Percentiles rank a stretch among this genome's conserved stretches.
Evolutionary conservation across 306 rosid species (phyloP).

Genomic region (Citrullus amarus): DNA sequence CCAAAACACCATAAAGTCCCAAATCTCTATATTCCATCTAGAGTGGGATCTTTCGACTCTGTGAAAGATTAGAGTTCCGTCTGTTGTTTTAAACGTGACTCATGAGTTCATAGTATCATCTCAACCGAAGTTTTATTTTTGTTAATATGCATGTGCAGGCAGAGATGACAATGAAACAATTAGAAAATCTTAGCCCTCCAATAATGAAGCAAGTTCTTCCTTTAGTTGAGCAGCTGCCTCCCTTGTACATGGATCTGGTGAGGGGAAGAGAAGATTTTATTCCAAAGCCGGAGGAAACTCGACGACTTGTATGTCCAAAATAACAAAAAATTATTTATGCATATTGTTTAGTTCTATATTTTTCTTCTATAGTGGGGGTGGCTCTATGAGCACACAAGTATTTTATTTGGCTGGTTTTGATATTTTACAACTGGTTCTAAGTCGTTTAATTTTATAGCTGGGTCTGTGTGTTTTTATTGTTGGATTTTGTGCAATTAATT

Average conservation of each 20-base stretch:
- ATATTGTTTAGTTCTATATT: not conserved
- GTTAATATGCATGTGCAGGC: conserved; percentile 51
- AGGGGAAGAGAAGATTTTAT: conserved; percentile 78
- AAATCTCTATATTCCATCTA: not conserved
- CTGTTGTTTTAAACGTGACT: not conserved
- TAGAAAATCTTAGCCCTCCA: conserved; percentile 82
- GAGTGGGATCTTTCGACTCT: not conserved
- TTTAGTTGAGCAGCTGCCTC: conserved; percentile 92
- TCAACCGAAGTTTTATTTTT: conserved; percentile 20
- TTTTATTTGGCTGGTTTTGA: not conserved
- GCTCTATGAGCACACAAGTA: not conserved
- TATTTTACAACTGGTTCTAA: not conserved
- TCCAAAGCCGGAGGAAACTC: conserved; percentile 92
- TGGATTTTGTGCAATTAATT: not conserved
- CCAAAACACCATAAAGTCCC: not conserved
- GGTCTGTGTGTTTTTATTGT: not conserved
- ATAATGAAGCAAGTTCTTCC: conserved; percentile 96
- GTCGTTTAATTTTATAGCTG: not conserved
- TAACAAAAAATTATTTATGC: not conserved
- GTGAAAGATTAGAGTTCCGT: not conserved
- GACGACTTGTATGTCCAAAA: conserved; percentile 49
- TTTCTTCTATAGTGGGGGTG: not conserved
- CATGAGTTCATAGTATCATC: not conserved
- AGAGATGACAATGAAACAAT: conserved; percentile 75
- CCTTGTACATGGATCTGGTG: conserved; percentile 81